Evolutionary conservation across 2,329 filamentous ascomycete species (phyloP), one percentile per base, ranked within the genome.

Genomic region (Cytospora paraplurivora): DNA sequence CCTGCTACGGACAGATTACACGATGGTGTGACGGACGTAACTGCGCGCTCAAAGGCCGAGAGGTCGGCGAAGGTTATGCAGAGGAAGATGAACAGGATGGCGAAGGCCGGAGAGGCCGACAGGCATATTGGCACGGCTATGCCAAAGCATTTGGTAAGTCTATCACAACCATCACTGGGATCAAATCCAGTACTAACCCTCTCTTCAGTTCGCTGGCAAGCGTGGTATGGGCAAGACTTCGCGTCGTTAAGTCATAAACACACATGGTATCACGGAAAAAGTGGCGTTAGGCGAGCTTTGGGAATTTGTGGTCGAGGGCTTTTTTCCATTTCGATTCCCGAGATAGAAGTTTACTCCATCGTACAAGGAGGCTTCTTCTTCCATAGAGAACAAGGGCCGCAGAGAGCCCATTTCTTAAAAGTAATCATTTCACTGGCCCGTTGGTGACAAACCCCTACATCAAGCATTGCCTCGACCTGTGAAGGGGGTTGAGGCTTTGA

Each of bases 61-160:
- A 88, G 89, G 72, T 82, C 96, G 75, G 85, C 88, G 74, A 98
- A 97, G 85, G 80, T 99, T 75, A 85, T 88, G 72, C 96, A 99
- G 88, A 93, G 94, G 85, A 94, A 93, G 86, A 97, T 96, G 93
- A 99, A 99, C 82, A 87, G 94, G 69, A 95, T 96, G 90, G 95
- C 95, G 52, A 88, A 93, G 77, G 92, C 96, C 83, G 95, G 95
- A 83, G 95, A 99, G 82, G 93, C 90, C 67, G 95, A 99, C 83
- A 88, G 96, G 75, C 94, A 98, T 79, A 87, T 88, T 67, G 88
- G 88, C 62, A 90, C 91, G 44, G 85, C 91, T 59, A 79, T 96
- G 77, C 86, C 88, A 67, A 99, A 96, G 81, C 95, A 98, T 81
- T 83, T 99, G 85, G 89, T 96, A 84, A 77, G 88, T 85, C 70